Evolutionary conservation across 768 basidiomycete species (phyloP).

Genomic region (Paxillus involutus): DNA sequence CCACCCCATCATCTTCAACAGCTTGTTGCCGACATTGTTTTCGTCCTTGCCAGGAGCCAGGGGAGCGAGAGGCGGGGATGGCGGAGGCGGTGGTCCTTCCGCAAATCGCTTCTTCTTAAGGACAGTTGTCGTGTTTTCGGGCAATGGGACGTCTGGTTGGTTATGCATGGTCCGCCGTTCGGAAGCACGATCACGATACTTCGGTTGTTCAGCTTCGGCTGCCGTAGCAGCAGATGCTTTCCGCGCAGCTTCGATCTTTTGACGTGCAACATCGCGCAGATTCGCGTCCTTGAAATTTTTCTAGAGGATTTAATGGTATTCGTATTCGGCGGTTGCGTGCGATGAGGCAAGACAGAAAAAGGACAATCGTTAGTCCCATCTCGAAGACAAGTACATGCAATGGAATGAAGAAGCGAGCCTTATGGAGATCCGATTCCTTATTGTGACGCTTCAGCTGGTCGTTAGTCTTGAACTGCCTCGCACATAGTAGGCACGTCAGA

Average conservation of each 20-base stretch:
- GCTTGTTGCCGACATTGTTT: constrained; percentile 86
- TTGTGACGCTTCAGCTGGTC: constrained; percentile 90
- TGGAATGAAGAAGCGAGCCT: constrained; percentile 60
- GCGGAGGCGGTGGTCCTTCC: constrained; percentile 62
- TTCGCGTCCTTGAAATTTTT: constrained; percentile 80
- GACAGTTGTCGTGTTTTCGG: constrained; percentile 41
- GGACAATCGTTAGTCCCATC: constrained; percentile 32
- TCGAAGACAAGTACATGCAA: constrained; percentile 19
- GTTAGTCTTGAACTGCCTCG: constrained; percentile 86
- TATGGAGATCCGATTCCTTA: constrained; percentile 93
- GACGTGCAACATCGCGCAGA: constrained; percentile 70
- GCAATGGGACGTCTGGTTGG: constrained; percentile 82
- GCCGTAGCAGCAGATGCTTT: constrained; percentile 30
- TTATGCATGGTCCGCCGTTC: constrained; percentile 90
- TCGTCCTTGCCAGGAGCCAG: constrained; percentile 78
- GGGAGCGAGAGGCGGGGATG: constrained; percentile 61
- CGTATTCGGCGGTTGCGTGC: constrained; percentile 1
- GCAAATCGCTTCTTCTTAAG: constrained; percentile 41
- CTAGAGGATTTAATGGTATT: constrained; percentile 42
- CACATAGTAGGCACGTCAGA: constrained; percentile 86
- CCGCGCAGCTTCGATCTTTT: constrained; percentile 54
- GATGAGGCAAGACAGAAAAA: constrained; percentile 11
- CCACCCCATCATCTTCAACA: constrained; percentile 99
- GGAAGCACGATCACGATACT: constrained; percentile 93
- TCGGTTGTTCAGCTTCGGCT: constrained; percentile 54